Conservation (phyloP, 1,139 yeast genomes). For the Eremothecium cymbalariae region DNA sequence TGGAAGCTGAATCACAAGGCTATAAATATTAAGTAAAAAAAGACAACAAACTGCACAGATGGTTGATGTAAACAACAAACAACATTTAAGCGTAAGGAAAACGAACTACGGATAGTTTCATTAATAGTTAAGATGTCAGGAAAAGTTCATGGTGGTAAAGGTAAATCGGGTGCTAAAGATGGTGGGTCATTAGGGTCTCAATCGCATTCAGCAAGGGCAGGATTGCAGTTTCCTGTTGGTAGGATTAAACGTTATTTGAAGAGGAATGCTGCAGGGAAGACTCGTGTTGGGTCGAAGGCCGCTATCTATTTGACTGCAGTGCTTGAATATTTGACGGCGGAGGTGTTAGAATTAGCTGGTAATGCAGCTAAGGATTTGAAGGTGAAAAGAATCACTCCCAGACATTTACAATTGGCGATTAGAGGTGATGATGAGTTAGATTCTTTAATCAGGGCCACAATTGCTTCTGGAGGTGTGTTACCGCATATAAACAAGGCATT, state of each 20-base stretch:
- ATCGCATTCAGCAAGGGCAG: conserved; percentile 96
- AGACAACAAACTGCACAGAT: too few species aligned
- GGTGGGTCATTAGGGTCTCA: conserved; percentile 51
- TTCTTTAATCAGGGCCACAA: conserved; percentile 90
- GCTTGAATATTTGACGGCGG: conserved; percentile 94
- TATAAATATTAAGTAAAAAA: too few species aligned
- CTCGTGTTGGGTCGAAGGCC: conserved; percentile 95
- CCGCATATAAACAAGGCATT: conserved; percentile 95
- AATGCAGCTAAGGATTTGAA: conserved; percentile 98
- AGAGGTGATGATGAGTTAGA: conserved; percentile 99
- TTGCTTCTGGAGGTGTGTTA: conserved; percentile 98
- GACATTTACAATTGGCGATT: conserved; percentile 96
- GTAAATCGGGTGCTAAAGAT: conserved; percentile 73
- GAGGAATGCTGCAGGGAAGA: conserved; percentile 83
- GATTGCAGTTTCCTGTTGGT: conserved; percentile 97
- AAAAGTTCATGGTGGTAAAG: conserved; percentile 95
- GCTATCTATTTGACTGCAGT: conserved; percentile 97
- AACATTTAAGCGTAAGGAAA: too few species aligned
- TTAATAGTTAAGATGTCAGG: too few species aligned
- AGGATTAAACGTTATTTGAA: conserved; percentile 95
- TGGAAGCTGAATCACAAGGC: too few species aligned
- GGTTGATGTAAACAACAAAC: too few species aligned
- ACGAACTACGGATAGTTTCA: too few species aligned
- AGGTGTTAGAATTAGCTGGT: conserved; percentile 97
- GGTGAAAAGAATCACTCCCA: conserved; percentile 97